These are phyloP conservation scores for Cercospora brassicicola DNA, from an alignment of 2,329 filamentous ascomycete genomes.

Conservation along the genomic window DNA sequence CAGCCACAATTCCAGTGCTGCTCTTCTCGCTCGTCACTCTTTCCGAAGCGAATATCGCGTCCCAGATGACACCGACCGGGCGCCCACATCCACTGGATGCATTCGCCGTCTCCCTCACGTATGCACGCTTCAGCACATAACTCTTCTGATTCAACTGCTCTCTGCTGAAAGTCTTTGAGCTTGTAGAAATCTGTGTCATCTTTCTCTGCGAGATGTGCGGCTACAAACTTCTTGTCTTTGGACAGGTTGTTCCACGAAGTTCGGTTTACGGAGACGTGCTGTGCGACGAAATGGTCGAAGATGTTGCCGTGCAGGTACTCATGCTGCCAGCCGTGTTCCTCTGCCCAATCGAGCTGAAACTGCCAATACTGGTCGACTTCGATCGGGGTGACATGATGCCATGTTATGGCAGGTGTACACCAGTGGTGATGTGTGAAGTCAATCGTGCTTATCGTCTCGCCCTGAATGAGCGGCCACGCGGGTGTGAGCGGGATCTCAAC, in stretches of 20 bases:
- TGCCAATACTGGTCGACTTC: conserved; percentile 38
- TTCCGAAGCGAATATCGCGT: conserved; percentile 36
- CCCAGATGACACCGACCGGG: conserved; percentile 39
- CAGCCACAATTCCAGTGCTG: conserved; percentile 39
- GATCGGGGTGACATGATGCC: conserved; percentile 38
- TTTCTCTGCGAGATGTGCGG: conserved; percentile 19
- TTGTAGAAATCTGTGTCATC: conserved; percentile 29
- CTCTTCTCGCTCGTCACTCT: conserved; percentile 34
- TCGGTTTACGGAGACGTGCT: conserved; percentile 35
- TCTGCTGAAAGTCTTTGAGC: conserved; percentile 32
- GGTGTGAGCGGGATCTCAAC: conserved; percentile 48
- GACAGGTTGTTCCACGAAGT: conserved; percentile 40
- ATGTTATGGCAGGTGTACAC: conserved; percentile 47
- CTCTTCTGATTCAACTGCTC: conserved; percentile 30
- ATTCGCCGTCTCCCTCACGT: conserved; percentile 26
- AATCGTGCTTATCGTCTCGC: conserved; percentile 45
- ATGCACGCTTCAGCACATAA: conserved; percentile 37
- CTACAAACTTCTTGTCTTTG: conserved; percentile 33
- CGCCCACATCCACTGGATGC: conserved; percentile 41
- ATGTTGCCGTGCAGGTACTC: conserved; percentile 39
- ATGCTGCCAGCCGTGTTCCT: conserved; percentile 34
- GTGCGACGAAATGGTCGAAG: conserved; percentile 37
- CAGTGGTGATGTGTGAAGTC: conserved; percentile 47
- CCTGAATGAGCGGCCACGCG: conserved; percentile 48
- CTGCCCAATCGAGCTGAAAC: conserved; percentile 37